Base-by-base conservation (phyloP, 352 stramenopile genomes). In the Phytophthora meadii region DNA sequence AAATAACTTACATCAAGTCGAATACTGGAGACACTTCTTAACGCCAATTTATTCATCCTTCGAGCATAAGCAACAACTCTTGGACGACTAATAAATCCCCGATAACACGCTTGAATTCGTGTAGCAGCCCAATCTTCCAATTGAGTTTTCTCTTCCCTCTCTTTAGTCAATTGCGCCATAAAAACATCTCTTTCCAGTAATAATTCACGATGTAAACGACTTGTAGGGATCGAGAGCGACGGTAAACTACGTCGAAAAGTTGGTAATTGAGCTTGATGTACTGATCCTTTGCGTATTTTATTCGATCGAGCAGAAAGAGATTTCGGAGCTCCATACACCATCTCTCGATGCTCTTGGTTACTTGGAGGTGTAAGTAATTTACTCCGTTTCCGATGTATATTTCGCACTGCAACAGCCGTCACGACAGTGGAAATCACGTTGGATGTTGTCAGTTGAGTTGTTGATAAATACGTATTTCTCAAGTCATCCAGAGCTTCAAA, bases 341-440 rank as follows among this genome's bases (percentile, higher is more conserved):
- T 52, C 40, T 72, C 64, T 6, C 61, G 57, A 22, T 53, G 11
- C 42, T 85, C 73, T 19, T 83, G 74, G 39, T 84, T 84, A 8
- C 45, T 57, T 19, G 34, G 27, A 30, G 52, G 24, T 1, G 41
- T 49, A 19, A 54, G 48, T 25, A 59, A 32, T 22, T 61, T 69
- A 34, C 47, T 44, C 8, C 65, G 32, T 45, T 57, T 67, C 11
- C 41, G 59, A 22, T n/a, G 61, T 2, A 25, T 54, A 54, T 11
- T 46, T 36, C 45, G 54, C 30, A 50, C 52, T 15, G 40, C 22
- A 30, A 76, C 53, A 5, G 72, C 68, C 9, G 82, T 92, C 44
- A 90, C 79, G 19, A 83, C 75, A 0, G 80, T 90, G 8, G 83
- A 88, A 32, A 89, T 74, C 51, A 90, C 77, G 50, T 84, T 89